Evolutionary conservation across 2,329 filamentous ascomycete species (phyloP), one percentile per base, ranked within the genome.

Genomic region (Stachybotrys echinatus): DNA sequence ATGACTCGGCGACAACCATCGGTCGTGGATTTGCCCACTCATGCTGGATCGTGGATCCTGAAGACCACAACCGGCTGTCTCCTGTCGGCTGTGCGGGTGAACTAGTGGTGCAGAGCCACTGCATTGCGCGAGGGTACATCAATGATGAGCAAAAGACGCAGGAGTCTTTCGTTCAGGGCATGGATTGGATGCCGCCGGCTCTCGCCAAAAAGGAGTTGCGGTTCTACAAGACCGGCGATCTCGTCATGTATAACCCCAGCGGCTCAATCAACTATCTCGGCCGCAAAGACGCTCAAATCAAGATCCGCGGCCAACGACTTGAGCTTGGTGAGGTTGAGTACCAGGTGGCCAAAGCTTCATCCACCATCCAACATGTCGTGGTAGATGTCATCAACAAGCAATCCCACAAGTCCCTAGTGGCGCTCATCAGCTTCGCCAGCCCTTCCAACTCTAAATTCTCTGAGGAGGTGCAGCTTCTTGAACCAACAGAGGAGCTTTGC

Each of bases 251-350:
- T 21, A 46, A 46, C 20, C 23, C 23, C 6, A 14, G 37, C 7
- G 44, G 44, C 23, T n/a, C 23, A 12, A 34, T 46, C n/a, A 27
- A 34, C 14, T 46, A 34, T 19, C 23, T 46, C 3, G 23, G 44
- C 12, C 23, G 44, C 12, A 46, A 46, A 37, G 71, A 75, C 52
- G 67, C 63, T 1, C 68, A 74, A 27, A 55, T 76, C 51, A 77
- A 77, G 55, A 57, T 77, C 3, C 61, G 65, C 1, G 73, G 72
- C 0, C 43, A 70, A 6, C 63, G 72, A 1, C 68, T 77, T 18
- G 75, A 80, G 6, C 59, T 80, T 1, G 53, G 58, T 2, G 76
- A 79, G 1, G 49, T 67, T 2, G 62, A 61, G 42, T 48, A 44
- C 14, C 44, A 46, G 10, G 19, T 46, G 6, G 5, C n/a, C 6